phyloP scores from a whole-genome alignment of 148 eudicot species.

The Selenicereus undatus region DNA sequence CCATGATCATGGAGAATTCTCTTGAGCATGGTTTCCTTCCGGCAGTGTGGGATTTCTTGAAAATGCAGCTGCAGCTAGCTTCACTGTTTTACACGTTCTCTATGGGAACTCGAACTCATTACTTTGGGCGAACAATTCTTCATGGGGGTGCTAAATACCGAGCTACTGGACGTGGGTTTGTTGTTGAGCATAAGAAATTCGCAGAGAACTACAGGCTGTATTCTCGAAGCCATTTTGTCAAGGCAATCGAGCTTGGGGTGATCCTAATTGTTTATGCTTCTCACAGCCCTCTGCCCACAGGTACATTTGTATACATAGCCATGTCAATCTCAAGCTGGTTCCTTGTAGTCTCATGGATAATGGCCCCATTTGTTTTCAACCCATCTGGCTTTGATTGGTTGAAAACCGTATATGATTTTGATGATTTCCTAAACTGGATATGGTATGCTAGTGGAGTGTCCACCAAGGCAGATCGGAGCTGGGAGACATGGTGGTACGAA shows the following conservation, averaged over 20 bases:
- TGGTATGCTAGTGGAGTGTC: conserved; percentile 75
- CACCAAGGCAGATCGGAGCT: conserved; percentile 71
- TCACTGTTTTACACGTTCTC: conserved; percentile 85
- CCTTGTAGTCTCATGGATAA: conserved; percentile 85
- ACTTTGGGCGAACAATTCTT: conserved; percentile 86
- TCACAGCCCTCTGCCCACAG: conserved; percentile 58
- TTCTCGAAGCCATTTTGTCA: conserved; percentile 93
- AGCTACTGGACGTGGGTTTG: conserved; percentile 96
- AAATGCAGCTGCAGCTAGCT: conserved; percentile 81
- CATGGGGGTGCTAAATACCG: conserved; percentile 95
- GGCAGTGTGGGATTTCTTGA: conserved; percentile 86
- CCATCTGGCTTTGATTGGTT: conserved; percentile 99
- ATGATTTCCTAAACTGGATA: conserved; percentile 78
- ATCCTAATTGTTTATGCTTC: conserved; percentile 77
- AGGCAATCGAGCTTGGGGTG: conserved; percentile 87
- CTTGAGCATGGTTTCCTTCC: conserved; percentile 88
- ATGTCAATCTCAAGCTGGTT: conserved; percentile 80
- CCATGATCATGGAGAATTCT: conserved; percentile 93
- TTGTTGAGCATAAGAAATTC: conserved; percentile 80
- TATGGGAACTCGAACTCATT: conserved; percentile 84
- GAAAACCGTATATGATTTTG: conserved; percentile 84
- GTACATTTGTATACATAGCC: conserved; percentile 75
- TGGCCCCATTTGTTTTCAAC: conserved; percentile 87
- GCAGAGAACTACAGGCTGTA: conserved; percentile 79
- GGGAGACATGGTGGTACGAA: conserved; percentile 99